Conservation (phyloP, 768 basidiomycete genomes). For the Boletus tomentosulus region DNA sequence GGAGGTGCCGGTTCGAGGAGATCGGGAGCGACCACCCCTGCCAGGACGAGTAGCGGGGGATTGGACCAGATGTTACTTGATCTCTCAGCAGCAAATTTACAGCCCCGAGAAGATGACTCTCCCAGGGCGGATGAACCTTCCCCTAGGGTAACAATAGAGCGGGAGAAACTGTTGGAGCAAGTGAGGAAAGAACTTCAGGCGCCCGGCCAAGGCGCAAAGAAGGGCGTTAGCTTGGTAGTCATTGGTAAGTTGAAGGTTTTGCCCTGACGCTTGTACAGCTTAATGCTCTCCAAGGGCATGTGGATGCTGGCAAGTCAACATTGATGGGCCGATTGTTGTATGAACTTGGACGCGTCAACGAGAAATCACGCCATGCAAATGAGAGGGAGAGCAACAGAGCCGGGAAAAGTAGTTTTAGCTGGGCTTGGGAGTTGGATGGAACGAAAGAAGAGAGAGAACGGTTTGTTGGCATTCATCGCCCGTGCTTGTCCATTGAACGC, state of each 20-base stretch:
- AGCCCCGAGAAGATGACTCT: slow-evolving; percentile 39
- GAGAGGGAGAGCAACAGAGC: slow-evolving; percentile 85
- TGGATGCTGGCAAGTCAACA: slow-evolving; percentile 98
- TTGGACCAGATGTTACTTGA: slow-evolving; percentile 64
- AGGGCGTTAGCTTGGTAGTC: slow-evolving; percentile 81
- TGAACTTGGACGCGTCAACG: slow-evolving; percentile 84
- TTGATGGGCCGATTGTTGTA: slow-evolving; percentile 93
- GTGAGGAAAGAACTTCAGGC: slow-evolving; percentile 51
- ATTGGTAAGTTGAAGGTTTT: slow-evolving; percentile 56
- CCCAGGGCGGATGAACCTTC: slow-evolving; percentile 41
- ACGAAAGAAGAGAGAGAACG: slow-evolving; percentile 89
- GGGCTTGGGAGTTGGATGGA: slow-evolving; percentile 97
- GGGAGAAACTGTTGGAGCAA: slow-evolving; percentile 82
- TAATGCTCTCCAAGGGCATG: slow-evolving; percentile 64
- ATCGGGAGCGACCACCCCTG: slow-evolving; percentile 44
- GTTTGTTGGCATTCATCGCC: slow-evolving; percentile 38
- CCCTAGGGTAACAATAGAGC: slow-evolving; percentile 64
- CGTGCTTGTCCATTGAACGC: slow-evolving; percentile 6
- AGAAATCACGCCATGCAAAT: slow-evolving; percentile 78
- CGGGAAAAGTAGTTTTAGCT: slow-evolving; percentile 94
- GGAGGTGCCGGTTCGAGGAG: slow-evolving; percentile 27
- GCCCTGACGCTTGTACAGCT: slow-evolving; percentile 3
- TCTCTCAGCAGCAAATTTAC: slow-evolving; percentile 68
- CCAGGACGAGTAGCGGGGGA: slow-evolving; percentile 28
- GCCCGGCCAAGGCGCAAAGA: slow-evolving; percentile 52